phyloP scores from a whole-genome alignment of 345 rosid species.

The Eucalyptus tenuipes region DNA sequence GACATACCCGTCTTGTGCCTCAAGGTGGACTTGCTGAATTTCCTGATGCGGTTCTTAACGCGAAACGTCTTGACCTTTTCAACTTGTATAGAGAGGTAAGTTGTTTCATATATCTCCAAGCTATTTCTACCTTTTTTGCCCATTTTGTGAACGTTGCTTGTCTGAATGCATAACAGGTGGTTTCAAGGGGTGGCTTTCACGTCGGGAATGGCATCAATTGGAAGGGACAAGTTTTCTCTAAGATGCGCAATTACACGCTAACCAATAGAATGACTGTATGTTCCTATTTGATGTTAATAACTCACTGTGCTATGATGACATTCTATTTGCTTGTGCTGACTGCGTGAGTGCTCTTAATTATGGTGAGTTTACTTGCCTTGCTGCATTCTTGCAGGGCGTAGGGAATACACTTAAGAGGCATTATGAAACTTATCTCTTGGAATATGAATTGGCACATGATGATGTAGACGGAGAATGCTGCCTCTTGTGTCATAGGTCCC shows the following conservation, averaged over 20 bases:
- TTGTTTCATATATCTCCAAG: neutral
- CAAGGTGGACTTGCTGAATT: conserved; percentile 90
- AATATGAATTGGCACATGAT: conserved; percentile 95
- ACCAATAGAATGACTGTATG: conserved; percentile 96
- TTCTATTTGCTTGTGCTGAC: neutral
- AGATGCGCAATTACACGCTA: conserved; percentile 97
- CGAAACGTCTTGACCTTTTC: conserved; percentile 93
- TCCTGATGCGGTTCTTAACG: conserved; percentile 94
- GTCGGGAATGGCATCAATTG: conserved; percentile 99
- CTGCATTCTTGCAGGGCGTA: conserved; percentile 50
- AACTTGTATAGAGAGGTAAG: conserved; percentile 96
- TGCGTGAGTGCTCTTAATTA: neutral
- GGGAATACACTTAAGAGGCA: conserved; percentile 94
- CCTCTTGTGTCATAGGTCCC: conserved; percentile 85
- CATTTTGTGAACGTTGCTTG: neutral
- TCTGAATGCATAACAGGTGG: conserved; percentile 48
- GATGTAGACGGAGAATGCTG: conserved; percentile 99
- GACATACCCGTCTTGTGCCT: conserved; percentile 95
- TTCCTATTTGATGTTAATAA: neutral
- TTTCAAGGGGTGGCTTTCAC: conserved; percentile 97
- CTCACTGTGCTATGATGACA: neutral
- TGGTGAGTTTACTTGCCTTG: neutral
- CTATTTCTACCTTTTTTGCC: neutral
- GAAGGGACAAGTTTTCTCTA: conserved; percentile 99
- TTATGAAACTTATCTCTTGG: conserved; percentile 91